Conservation (phyloP, 2,329 filamentous ascomycete genomes). For the Microcyclospora pomicola region DNA sequence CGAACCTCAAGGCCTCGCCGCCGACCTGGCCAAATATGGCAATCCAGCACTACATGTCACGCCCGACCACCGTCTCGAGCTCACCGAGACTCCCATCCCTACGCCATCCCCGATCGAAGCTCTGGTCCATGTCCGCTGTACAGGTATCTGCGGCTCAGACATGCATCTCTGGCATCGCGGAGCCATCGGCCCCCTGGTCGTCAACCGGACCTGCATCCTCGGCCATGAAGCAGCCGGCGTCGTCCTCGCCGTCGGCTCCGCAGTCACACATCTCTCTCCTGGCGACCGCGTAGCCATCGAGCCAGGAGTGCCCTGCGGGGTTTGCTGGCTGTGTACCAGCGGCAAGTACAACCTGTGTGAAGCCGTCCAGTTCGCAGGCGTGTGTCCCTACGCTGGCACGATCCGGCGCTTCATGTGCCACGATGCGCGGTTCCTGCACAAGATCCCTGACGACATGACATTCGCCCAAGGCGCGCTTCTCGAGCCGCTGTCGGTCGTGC, state of each 20-base stretch:
- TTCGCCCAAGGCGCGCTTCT: conserved; percentile 78
- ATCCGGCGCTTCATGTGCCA: conserved; percentile 72
- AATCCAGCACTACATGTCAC: conserved; percentile 5
- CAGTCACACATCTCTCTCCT: conserved; percentile 41
- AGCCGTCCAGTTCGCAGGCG: conserved; percentile 78
- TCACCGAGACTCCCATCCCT: conserved; percentile 2
- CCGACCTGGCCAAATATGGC: conserved; percentile 1
- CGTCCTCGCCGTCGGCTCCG: conserved; percentile 40
- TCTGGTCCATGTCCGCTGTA: conserved; percentile 9
- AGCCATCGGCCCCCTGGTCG: conserved; percentile 42
- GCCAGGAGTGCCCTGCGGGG: conserved; percentile 48
- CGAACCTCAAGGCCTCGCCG: neutral
- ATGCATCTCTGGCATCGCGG: conserved; percentile 52
- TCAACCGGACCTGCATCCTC: conserved; percentile 39
- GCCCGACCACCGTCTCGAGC: conserved; percentile 5
- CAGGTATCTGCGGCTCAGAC: conserved; percentile 37
- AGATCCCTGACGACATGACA: conserved; percentile 60
- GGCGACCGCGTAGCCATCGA: conserved; percentile 56
- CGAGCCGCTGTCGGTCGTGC: conserved; percentile 44
- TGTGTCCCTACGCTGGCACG: conserved; percentile 77
- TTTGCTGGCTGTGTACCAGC: conserved; percentile 50
- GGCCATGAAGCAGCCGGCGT: conserved; percentile 57
- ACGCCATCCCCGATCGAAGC: conserved; percentile 2
- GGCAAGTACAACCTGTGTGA: conserved; percentile 84
- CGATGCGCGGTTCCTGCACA: conserved; percentile 80